phyloP scores from a whole-genome alignment of 164 flowering plant genomes.

The Tetracentron sinense region DNA sequence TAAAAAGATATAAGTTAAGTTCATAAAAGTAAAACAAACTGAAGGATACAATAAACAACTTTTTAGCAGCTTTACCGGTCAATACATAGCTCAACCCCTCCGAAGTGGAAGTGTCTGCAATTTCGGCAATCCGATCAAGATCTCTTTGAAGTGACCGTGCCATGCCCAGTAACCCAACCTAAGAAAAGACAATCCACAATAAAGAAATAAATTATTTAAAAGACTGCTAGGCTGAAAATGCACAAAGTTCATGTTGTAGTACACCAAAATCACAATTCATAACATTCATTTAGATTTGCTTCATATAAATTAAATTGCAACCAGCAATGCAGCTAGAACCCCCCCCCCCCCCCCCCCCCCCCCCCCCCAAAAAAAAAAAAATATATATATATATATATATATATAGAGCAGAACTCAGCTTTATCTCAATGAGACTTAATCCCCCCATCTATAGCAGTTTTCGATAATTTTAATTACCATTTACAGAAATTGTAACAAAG shows the following conservation, averaged over 20 bases:
- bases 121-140: slow-evolving; percentile 85
- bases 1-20: not conserved
- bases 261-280: not conserved
- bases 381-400: too few relatives aligned
- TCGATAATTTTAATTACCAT: too few relatives aligned
- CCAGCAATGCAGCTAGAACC: not conserved
- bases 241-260: not conserved
- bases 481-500: too few relatives aligned
- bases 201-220: not conserved
- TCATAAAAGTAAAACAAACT: not conserved
- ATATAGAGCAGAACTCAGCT: too few relatives aligned
- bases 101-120: slow-evolving; percentile 79
- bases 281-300: not conserved
- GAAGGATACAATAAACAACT: not conserved
- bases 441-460: too few relatives aligned
- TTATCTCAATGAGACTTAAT: too few relatives aligned
- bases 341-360: too few relatives aligned
- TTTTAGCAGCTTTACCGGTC: slow-evolving; percentile 52
- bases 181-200: slow-evolving; percentile 7
- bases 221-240: not conserved
- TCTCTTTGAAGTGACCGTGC: slow-evolving; percentile 78
- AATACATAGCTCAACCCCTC: slow-evolving; percentile 75
- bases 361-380: too few relatives aligned
- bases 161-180: slow-evolving; percentile 95
- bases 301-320: not conserved